Conservation (phyloP, 2,329 filamentous ascomycete genomes). For the Zalaria sp. region DNA sequence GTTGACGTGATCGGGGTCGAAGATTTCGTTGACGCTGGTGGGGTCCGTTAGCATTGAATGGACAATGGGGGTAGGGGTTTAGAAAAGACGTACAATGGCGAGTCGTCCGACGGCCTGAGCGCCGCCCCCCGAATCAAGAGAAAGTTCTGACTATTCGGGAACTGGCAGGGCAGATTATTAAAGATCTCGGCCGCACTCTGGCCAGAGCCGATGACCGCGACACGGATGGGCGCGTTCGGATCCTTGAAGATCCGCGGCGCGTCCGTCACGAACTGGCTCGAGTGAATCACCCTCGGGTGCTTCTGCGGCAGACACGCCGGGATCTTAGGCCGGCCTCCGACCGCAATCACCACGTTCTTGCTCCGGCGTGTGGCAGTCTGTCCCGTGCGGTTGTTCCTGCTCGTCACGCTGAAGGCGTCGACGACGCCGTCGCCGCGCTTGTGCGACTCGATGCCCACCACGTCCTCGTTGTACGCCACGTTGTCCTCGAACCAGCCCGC, state of each 20-base stretch:
- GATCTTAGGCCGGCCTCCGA: constrained; percentile 55
- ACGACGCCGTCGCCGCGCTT: constrained; percentile 40
- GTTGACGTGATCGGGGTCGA: constrained; percentile 78
- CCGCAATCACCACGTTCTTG: constrained; percentile 56
- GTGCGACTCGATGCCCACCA: constrained; percentile 47
- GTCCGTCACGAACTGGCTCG: constrained; percentile 64
- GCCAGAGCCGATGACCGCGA: constrained; percentile 77
- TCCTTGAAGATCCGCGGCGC: constrained; percentile 46
- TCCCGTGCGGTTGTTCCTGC: constrained; percentile 47
- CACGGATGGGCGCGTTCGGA: constrained; percentile 45
- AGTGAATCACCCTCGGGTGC: constrained; percentile 69
- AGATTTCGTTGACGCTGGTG: constrained; percentile 79
- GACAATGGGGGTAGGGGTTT: too few relatives aligned
- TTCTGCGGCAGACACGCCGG: constrained; percentile 55
- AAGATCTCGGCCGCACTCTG: constrained; percentile 95
- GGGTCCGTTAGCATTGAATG: too few relatives aligned
- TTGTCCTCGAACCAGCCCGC: constrained; percentile 60
- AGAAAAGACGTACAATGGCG: constrained; percentile 60
- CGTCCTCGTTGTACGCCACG: constrained; percentile 67
- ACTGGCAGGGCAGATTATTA: constrained; percentile 68
- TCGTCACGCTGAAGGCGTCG: constrained; percentile 53
- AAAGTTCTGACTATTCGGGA: constrained; percentile 65
- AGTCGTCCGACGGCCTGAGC: constrained; percentile 83
- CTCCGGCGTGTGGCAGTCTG: constrained; percentile 38
- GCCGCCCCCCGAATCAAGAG: constrained; percentile 74